phyloP scores from a whole-genome alignment of 176 grass and related monocot species.

The Cocos nucifera region DNA sequence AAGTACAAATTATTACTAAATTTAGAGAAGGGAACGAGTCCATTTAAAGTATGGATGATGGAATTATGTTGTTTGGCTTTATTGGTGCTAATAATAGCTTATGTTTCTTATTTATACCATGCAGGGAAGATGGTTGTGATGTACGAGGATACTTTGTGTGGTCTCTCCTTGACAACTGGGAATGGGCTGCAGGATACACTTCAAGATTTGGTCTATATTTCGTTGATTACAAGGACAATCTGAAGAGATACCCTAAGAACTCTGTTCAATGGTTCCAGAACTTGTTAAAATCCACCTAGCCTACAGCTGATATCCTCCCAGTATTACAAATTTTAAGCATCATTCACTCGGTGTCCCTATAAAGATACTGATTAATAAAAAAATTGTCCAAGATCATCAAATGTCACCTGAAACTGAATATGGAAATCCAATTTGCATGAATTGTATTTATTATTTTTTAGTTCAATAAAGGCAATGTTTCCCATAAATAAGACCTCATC shows the following conservation, averaged over 20 bases:
- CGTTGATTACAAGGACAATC: constrained; percentile 73
- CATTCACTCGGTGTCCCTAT: not conserved
- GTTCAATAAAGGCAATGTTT: no score
- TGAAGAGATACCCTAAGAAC: constrained; percentile 86
- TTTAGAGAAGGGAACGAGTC: no score
- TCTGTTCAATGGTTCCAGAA: constrained; percentile 96
- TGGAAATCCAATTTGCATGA: no score
- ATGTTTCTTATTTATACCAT: not conserved
- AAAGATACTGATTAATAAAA: not conserved
- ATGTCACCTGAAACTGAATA: no score
- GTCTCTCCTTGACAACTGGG: constrained; percentile 98
- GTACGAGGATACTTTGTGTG: constrained; percentile 88
- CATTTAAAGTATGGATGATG: no score
- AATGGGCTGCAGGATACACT: constrained; percentile 77
- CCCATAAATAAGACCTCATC: no score
- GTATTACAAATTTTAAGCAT: no score
- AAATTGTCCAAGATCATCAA: no score
- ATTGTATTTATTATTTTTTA: no score
- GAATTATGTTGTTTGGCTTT: no score
- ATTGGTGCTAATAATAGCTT: no score
- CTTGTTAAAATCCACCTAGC: constrained; percentile 38
- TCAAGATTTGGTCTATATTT: constrained; percentile 86
- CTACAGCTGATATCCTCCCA: not conserved
- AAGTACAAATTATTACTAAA: no score
- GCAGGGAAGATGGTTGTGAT: constrained; percentile 87